Evolutionary conservation across 2,329 filamentous ascomycete genomes (phyloP).

Genomic region (Myrmaecium sp.): DNA sequence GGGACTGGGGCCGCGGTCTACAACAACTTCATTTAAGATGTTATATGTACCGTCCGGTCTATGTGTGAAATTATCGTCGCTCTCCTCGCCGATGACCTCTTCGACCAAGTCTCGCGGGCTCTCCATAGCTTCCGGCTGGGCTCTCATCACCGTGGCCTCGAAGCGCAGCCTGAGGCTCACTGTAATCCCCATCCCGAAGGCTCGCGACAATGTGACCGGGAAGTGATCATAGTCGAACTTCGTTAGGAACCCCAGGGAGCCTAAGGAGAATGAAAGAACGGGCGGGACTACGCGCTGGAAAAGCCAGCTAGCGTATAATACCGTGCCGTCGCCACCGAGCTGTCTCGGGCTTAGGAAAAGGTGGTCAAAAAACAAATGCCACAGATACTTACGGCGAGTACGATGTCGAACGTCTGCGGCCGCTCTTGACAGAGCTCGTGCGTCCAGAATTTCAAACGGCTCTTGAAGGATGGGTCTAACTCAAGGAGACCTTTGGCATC

Average conservation of each 20-base stretch:
- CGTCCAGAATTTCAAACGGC: conserved; percentile 67
- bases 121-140: conserved; percentile 28
- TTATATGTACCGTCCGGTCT: conserved; percentile 69
- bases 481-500: conserved; percentile 51
- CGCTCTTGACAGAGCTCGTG: conserved; percentile 57
- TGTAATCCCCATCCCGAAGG: conserved; percentile 70
- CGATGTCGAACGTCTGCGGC: conserved; percentile 85
- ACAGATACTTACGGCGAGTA: conserved; percentile 45
- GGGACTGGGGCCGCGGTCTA: conserved; percentile 84
- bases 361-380: not conserved
- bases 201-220: conserved; percentile 47
- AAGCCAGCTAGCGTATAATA: conserved; percentile 89
- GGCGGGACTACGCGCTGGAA: conserved; percentile 93
- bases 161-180: conserved; percentile 79
- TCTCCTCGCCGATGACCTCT: conserved; percentile 74
- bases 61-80: conserved; percentile 72
- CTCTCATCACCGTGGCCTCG: conserved; percentile 86
- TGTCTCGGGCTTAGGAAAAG: conserved; percentile 7
- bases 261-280: conserved; percentile 77
- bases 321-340: conserved; percentile 89
- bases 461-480: conserved; percentile 37
- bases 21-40: conserved; percentile 92
- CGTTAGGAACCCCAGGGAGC: conserved; percentile 85
- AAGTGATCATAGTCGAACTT: conserved; percentile 85
- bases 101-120: conserved; percentile 76